These are phyloP conservation scores for Metarhizium humberi DNA, from an alignment of 2,329 filamentous ascomycete species.

Conservation along the genomic window DNA sequence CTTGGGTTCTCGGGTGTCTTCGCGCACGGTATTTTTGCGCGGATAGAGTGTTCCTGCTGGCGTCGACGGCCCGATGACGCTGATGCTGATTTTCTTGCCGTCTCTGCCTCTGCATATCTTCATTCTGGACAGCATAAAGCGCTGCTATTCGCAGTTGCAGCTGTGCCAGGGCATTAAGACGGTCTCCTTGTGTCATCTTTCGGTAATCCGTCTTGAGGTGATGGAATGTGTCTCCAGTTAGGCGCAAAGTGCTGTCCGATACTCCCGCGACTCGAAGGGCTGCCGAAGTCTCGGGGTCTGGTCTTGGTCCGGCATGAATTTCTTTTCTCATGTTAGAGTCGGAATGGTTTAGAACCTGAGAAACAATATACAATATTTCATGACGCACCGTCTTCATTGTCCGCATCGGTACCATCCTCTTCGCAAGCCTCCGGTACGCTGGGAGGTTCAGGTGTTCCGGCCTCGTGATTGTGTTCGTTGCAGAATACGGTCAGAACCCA, in stretches of 20 bases:
- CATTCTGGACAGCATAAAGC: constrained; percentile 35
- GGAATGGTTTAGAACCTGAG: neutral
- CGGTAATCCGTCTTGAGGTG: constrained; percentile 32
- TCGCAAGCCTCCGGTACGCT: neutral
- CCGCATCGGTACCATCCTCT: constrained; percentile 6
- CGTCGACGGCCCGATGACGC: constrained; percentile 28
- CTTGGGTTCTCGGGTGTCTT: constrained; percentile 10
- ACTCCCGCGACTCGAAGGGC: constrained; percentile 31
- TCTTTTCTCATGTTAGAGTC: neutral
- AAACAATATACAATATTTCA: neutral
- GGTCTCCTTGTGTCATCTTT: constrained; percentile 30
- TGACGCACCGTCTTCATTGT: neutral
- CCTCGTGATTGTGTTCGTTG: constrained; percentile 35
- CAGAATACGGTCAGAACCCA: constrained; percentile 36
- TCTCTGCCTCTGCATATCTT: constrained; percentile 30
- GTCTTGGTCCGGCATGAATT: constrained; percentile 14
- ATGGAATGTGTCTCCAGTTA: constrained; percentile 34
- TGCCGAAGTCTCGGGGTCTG: constrained; percentile 26
- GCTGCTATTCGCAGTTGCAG: constrained; percentile 33
- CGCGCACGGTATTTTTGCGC: constrained; percentile 16
- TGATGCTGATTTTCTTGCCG: constrained; percentile 28
- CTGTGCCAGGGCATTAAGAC: constrained; percentile 28
- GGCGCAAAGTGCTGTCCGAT: constrained; percentile 25
- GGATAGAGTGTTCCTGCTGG: constrained; percentile 17
- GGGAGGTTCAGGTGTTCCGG: constrained; percentile 29